Conservation (phyloP, 148 eudicot genomes). For the Agrostemma githago region DNA sequence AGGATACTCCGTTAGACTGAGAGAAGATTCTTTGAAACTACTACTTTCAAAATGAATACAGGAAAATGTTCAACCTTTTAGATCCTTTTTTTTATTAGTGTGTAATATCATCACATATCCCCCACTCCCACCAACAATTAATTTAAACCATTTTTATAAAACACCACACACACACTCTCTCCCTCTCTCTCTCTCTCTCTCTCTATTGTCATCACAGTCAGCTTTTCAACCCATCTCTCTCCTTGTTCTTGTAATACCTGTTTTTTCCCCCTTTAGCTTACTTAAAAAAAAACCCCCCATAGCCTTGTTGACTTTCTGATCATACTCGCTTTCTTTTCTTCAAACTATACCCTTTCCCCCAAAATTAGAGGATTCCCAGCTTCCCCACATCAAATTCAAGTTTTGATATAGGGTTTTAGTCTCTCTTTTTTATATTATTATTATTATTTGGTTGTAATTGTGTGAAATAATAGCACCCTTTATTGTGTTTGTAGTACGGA, state of each 20-base stretch:
- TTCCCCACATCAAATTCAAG: slow-evolving; percentile 13
- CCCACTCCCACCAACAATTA: no score
- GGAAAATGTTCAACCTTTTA: background rate
- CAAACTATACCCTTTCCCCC: slow-evolving; percentile 11
- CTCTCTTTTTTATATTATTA: background rate
- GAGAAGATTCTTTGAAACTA: no score
- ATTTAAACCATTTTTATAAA: no score
- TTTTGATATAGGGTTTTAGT: slow-evolving; percentile 15
- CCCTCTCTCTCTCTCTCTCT: background rate
- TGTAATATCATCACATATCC: background rate
- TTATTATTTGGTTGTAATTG: background rate
- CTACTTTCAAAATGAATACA: no score
- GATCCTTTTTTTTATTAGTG: background rate
- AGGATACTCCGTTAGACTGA: no score
- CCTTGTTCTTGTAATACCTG: background rate
- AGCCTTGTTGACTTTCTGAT: slow-evolving; percentile 23
- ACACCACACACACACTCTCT: background rate
- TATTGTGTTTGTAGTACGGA: no score
- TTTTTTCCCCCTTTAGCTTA: background rate
- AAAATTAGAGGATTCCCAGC: slow-evolving; percentile 11
- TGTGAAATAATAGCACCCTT: background rate
- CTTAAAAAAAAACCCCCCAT: background rate
- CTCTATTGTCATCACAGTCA: background rate
- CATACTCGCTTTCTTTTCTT: slow-evolving; percentile 7
- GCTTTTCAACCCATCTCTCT: background rate